Base-by-base conservation (phyloP, 805 yeast species). In the Cyberlindnera galapagoensis region DNA sequence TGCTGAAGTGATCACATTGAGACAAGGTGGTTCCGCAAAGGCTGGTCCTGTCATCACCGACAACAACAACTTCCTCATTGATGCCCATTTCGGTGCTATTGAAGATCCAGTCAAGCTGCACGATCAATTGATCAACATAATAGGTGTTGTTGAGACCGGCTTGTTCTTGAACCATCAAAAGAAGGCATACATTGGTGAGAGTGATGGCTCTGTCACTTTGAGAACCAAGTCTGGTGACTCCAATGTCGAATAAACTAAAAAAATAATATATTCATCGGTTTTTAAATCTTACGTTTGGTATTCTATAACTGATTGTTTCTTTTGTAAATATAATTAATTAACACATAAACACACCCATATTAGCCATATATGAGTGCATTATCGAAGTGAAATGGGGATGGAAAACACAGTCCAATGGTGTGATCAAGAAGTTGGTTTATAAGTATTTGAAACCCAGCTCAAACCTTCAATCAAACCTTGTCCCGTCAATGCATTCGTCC, bases 21-120 rank as follows among this genome's bases (percentile, higher is more conserved):
- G 99, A 59, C 80, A 80, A 45, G 97, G 97, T 31, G 86, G 84
- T 10, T 63, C 78, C 30, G 88, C 94, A 18, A 92, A 92, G 62
- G 98, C 98, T 8, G 98, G 98, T 18, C 97, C 98, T 9, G 79
- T 87, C 15, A 81, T 92, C 43, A 90, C 98, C 19, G 98, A 92
- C 58, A 92, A 92, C 62, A 87, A 88, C 59, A 92, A 88, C 59
- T 85, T 87, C 54, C 71, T 92, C 43, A 74, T 92, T 39, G 98
- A 92, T 59, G 94, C 95, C 20, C 85, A 87, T 54, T 90, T 92
- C 52, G 97, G 95, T 26, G 73, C 71, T 39, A 75, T 92, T 31
- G 57, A 64, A 26, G 54, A 63, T 33, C 73, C 76, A 14, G 54
- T 49, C 20, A 49, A 45, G 9, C 69, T 92, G 45, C 88, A 88